Percentiles rank a stretch among this genome's conserved stretches.
Conservation (phyloP, 257 asterid species). For the Solanum medicagineum region DNA sequence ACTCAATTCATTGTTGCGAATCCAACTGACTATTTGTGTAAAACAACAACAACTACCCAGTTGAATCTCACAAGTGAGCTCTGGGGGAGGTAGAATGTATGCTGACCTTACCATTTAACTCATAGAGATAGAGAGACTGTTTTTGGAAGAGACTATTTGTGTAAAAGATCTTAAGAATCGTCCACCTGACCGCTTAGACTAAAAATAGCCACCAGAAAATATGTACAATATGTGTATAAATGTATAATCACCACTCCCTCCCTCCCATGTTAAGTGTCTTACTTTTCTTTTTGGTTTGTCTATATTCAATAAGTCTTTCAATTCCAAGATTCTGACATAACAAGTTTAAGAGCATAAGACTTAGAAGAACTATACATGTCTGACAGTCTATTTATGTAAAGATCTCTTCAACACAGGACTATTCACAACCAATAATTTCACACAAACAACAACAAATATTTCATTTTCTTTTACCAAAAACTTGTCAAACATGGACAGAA, state of each 20-base stretch:
- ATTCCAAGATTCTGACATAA: background rate
- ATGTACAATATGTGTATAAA: too few species aligned
- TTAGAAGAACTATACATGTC: background rate
- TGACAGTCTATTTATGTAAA: too few species aligned
- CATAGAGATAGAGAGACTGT: too few species aligned
- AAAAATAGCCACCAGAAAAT: background rate
- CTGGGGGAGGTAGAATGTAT: too few species aligned
- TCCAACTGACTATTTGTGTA: background rate
- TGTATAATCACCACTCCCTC: too few species aligned
- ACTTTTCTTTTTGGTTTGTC: background rate
- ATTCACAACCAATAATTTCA: background rate
- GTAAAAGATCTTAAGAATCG: background rate
- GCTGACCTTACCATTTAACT: too few species aligned
- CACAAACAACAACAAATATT: background rate
- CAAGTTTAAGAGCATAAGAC: background rate
- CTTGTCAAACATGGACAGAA: background rate
- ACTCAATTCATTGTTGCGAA: background rate
- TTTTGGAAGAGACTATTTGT: background rate
- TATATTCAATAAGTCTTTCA: background rate
- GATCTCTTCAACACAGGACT: too few species aligned
- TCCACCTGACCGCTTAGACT: background rate
- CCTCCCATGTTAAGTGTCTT: background rate
- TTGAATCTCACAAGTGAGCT: too few species aligned
- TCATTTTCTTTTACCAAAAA: background rate
- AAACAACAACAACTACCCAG: too few species aligned